Evolutionary conservation across 2,329 filamentous ascomycete genomes (phyloP).

Genomic region (Calonectria honghensis): DNA sequence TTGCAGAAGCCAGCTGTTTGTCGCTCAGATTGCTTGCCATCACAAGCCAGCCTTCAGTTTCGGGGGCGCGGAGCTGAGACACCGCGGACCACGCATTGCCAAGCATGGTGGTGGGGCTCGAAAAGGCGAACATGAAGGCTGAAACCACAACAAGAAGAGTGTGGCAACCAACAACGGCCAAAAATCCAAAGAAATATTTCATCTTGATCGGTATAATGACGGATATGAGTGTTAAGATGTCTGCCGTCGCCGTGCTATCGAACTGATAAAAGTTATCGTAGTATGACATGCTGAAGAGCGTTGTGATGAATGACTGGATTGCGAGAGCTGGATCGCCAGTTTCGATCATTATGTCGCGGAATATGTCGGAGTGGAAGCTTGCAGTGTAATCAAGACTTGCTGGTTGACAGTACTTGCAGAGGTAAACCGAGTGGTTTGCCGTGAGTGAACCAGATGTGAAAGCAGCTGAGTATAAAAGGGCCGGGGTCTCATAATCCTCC

Average conservation of each 20-base stretch:
- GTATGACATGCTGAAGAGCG: constrained; percentile 14
- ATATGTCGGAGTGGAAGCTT: not conserved
- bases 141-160: not conserved
- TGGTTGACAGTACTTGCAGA: constrained; percentile 4
- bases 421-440: constrained; percentile 8
- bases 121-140: not conserved
- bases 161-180: not conserved
- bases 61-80: not conserved
- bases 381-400: not conserved
- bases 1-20: not conserved
- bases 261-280: constrained; percentile 12
- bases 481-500: not conserved
- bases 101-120: constrained; percentile 13
- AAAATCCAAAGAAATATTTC: not conserved
- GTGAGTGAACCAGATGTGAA: not conserved
- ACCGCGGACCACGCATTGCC: constrained; percentile 14
- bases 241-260: not conserved
- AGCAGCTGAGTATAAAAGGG: not conserved
- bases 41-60: constrained; percentile 16
- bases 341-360: not conserved
- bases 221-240: not conserved
- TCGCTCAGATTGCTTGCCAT: constrained; percentile 14
- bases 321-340: not conserved
- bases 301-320: constrained; percentile 5
- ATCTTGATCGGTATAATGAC: not conserved